Percentiles rank a stretch among this genome's conserved stretches.
These are phyloP conservation scores for Calycina marina DNA, from an alignment of 2,329 filamentous ascomycete species.

Conservation along the genomic window DNA sequence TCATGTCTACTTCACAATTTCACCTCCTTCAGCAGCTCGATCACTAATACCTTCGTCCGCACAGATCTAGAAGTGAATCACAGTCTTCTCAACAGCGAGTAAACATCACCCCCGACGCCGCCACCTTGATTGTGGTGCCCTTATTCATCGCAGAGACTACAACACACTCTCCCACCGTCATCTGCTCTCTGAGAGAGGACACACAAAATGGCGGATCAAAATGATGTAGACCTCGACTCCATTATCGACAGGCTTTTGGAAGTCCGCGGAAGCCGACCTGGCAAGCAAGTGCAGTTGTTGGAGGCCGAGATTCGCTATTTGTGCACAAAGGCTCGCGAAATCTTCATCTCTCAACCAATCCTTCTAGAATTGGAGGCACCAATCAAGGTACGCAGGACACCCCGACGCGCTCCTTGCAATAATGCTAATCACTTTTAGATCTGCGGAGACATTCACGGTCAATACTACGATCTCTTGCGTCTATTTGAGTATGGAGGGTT, in stretches of 20 bases:
- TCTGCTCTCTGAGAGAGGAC: slow-evolving; percentile 21
- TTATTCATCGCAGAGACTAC: slow-evolving; percentile 18
- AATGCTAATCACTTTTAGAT: too few species aligned
- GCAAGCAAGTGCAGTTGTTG: slow-evolving; percentile 94
- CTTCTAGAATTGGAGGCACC: slow-evolving; percentile 94
- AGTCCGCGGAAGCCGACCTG: slow-evolving; percentile 91
- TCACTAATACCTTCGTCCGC: not conserved
- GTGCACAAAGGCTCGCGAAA: slow-evolving; percentile 97
- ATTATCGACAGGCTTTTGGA: slow-evolving; percentile 98
- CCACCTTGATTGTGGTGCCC: slow-evolving; percentile 6
- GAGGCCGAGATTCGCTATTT: slow-evolving; percentile 94
- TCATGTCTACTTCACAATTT: slow-evolving; percentile 3
- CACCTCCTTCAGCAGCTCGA: not conserved
- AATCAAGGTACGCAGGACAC: slow-evolving; percentile 84
- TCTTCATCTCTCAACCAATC: slow-evolving; percentile 98
- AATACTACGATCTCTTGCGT: slow-evolving; percentile 95
- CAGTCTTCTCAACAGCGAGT: slow-evolving; percentile 20
- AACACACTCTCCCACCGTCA: slow-evolving; percentile 16
- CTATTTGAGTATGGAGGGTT: slow-evolving; percentile 98
- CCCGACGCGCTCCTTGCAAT: too few species aligned
- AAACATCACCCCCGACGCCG: slow-evolving; percentile 10
- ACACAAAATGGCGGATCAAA: slow-evolving; percentile 52
- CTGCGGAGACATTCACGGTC: slow-evolving; percentile 96
- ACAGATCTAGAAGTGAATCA: slow-evolving; percentile 21
- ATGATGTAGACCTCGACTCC: slow-evolving; percentile 96